phyloP scores from a whole-genome alignment of 345 rosid species.

The Bretschneidera sinensis region DNA sequence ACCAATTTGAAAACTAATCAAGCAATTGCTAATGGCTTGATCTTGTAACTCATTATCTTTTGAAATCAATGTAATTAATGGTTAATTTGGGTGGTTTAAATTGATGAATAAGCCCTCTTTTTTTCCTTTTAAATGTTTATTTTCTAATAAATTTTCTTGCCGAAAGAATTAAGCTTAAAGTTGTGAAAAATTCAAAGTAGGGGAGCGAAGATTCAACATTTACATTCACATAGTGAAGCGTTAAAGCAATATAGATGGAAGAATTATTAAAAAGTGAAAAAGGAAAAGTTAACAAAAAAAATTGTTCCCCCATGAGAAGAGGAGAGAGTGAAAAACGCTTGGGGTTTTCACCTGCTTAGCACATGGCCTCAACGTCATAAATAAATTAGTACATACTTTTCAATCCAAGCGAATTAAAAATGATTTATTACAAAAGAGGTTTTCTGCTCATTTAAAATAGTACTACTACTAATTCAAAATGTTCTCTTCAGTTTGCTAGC shows the following conservation, averaged over 20 bases:
- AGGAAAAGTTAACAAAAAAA: conserved; percentile 20
- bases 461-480: too few species aligned
- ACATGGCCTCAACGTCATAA: conserved; percentile 48
- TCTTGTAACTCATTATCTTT: conserved; percentile 29
- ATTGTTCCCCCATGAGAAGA: conserved; percentile 20
- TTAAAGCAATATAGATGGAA: conserved; percentile 18
- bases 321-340: conserved; percentile 19
- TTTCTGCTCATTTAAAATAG: conserved; percentile 7
- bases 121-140: too few species aligned
- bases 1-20: conserved; percentile 63
- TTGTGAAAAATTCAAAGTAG: not conserved
- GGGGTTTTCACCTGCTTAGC: conserved; percentile 36
- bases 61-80: conserved; percentile 21
- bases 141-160: too few species aligned
- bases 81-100: conserved; percentile 16
- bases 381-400: conserved; percentile 14
- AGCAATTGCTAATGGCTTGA: conserved; percentile 60
- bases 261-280: conserved; percentile 12
- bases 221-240: conserved; percentile 13
- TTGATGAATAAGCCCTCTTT: not conserved
- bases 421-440: not conserved
- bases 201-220: conserved; percentile 1
- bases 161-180: not conserved
- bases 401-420: conserved; percentile 2
- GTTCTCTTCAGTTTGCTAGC: too few species aligned